Base-by-base conservation (phyloP, 1,284 basidiomycete genomes). In the Coniferiporia sulphurascens region DNA sequence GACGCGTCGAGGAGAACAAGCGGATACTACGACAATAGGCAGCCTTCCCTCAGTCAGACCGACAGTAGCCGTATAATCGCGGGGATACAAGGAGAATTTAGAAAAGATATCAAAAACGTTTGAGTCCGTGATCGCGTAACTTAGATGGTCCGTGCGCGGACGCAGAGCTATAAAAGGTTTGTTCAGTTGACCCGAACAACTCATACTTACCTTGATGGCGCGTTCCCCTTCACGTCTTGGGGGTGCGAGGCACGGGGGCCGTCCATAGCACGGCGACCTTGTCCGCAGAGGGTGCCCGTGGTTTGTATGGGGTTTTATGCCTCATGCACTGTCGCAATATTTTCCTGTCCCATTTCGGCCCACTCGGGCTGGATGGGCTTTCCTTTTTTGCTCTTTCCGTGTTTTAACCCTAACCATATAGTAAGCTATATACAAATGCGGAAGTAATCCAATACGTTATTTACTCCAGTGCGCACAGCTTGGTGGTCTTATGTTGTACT, bases 131-230 rank as follows among this genome's bases (percentile, higher is more conserved):
- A 49, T 48, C 45, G 48, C 32, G 32, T 35, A 50, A 17, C 10
- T 34, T 17, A 36, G 36, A 6, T 60, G 59, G 59, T 60, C 59
- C 59, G 59, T 60, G 59, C 59, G 59, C 59, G n/a, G 9, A 8
- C 3, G n/a, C n/a, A 17, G n/a, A 17, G 13, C 53, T 48, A 36
- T 41, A 38, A 56, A 48, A 51, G 19, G 19, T 10, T 21, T 5
- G 5, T 1, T 12, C 15, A 13, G 2, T 17, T 19, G 19, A 22
- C 4, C 0, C 0, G 13, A 10, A 59, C 12, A 57, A 57, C 41
- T 69, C 73, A 77, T 77, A 77, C 73, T 76, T 76, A 76, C 75
- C 75, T 75, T 75, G 74, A 74, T 71, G 73, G 73, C 71, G 72
- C 65, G 68, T 58, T 64, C 68, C 65, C 73, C 70, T 73, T 74